Conservation (phyloP, 139 green algal species). For the Protoeuglena noctilucae region DNA sequence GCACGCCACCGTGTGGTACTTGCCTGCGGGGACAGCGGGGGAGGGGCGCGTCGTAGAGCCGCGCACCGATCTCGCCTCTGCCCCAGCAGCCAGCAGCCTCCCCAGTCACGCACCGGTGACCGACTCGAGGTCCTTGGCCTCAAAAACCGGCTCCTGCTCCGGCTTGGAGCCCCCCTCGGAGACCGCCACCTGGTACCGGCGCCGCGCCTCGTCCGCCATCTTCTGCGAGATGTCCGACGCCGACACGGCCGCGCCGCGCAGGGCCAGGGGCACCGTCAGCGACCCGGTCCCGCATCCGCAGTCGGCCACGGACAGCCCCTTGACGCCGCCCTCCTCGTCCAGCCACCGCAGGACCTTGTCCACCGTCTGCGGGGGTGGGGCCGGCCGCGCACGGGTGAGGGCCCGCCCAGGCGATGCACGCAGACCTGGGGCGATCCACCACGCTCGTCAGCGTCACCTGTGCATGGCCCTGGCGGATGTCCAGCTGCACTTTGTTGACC, state of each 20-base stretch:
- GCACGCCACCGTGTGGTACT: slow-evolving; percentile 87
- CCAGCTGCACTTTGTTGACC: slow-evolving; percentile 77
- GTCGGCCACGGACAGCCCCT: slow-evolving; percentile 67
- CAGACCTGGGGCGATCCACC: no score
- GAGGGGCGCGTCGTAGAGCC: no score
- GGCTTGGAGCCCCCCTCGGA: slow-evolving; percentile 12
- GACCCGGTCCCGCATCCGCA: slow-evolving; percentile 81
- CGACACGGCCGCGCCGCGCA: slow-evolving; percentile 51
- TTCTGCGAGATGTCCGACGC: slow-evolving; percentile 78
- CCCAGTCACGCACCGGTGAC: no score
- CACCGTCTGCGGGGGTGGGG: slow-evolving; percentile 78
- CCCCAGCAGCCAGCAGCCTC: no score
- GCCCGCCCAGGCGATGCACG: no score
- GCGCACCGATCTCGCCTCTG: background rate
- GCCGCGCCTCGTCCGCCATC: slow-evolving; percentile 62
- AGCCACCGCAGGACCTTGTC: slow-evolving; percentile 92
- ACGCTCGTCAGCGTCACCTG: no score
- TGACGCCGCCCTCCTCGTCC: slow-evolving; percentile 51
- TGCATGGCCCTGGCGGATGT: slow-evolving; percentile 56
- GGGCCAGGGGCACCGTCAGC: slow-evolving; percentile 21
- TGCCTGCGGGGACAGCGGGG: no score
- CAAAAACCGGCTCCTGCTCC: slow-evolving; percentile 54
- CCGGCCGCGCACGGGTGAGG: no score
- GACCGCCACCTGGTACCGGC: slow-evolving; percentile 28
- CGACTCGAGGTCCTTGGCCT: slow-evolving; percentile 73